Base-by-base conservation (phyloP, 306 rosid genomes). In the Rosa multiflora region DNA sequence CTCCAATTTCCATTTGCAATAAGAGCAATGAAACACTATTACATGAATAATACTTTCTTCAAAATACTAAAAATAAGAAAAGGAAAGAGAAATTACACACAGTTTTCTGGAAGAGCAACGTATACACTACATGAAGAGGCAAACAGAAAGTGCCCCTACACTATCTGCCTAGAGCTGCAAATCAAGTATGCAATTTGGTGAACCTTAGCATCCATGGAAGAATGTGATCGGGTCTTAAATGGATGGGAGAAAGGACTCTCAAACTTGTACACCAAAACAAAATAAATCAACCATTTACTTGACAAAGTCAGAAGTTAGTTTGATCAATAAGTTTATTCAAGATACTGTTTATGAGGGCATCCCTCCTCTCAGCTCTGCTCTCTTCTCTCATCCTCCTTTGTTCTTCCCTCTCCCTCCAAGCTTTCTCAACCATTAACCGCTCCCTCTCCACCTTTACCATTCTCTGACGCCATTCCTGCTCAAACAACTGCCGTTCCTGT, bases 341-440 rank as follows among this genome's bases (percentile, higher is more conserved):
- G 79, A 94, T 94, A 67, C 91, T 58, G 8, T 93, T 94, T 80
- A 92, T 64, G 55, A 94, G 86, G 74, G 93, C 94, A 82, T 94
- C 96, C 85, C 90, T 88, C 77, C 84, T 89, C 88, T 92, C 93
- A 21, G 97, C 94, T 79, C 94, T 85, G 80, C 70, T 81, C 75
- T 94, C 98, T 61, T 94, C 97, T 77, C 90, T 94, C 23, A 86
- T 85, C 85, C 85, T 88, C 82, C 98, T 88, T 80, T 89, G 89
- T 61, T 94, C 98, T 85, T 94, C 97, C 82, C 94, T 88, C 87
- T 90, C 97, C 88, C 96, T 90, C 97, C 98, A 90, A 44, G 87
- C 87, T 85, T 86, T 86, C 53, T 92, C 98, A 46, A 80, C 76
- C 88, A 86, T 78, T 85, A 94, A 76, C 75, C 97, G 89, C 87